phyloP scores from a whole-genome alignment of 2,329 filamentous ascomycete species.

The Verticillium longisporum region DNA sequence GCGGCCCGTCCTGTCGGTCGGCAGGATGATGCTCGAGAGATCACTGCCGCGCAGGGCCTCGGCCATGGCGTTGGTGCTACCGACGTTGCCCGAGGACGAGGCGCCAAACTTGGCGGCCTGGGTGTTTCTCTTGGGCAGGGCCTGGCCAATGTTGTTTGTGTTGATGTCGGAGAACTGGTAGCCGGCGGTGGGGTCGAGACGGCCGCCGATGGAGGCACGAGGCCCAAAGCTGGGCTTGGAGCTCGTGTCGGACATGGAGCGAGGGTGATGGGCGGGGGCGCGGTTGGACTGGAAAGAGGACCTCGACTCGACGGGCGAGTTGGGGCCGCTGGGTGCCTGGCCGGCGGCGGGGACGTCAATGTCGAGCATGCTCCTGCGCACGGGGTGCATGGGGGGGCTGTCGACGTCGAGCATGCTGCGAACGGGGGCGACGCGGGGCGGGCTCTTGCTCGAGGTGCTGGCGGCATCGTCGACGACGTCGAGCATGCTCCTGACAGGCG shows the following conservation, averaged over 20 bases:
- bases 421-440: slow-evolving; percentile 39
- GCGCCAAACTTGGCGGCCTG: slow-evolving; percentile 33
- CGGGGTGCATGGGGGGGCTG: slow-evolving; percentile 31
- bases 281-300: slow-evolving; percentile 22
- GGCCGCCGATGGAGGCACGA: slow-evolving; percentile 14
- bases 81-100: slow-evolving; percentile 9
- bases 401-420: slow-evolving; percentile 61
- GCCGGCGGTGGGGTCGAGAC: slow-evolving; percentile 29
- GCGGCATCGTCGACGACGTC: slow-evolving; percentile 43
- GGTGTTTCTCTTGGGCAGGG: slow-evolving; percentile 44
- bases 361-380: slow-evolving; percentile 47
- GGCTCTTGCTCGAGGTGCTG: slow-evolving; percentile 13
- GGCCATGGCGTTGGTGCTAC: slow-evolving; percentile 30
- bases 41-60: slow-evolving; percentile 49
- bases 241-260: slow-evolving; percentile 50
- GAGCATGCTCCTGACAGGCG: slow-evolving; percentile 63
- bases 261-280: slow-evolving; percentile 26
- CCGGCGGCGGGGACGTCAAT: slow-evolving; percentile 28
- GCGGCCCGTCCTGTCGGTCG: slow-evolving; percentile 33
- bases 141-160: slow-evolving; percentile 41
- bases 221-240: slow-evolving; percentile 41
- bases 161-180: slow-evolving; percentile 58
- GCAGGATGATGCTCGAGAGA: slow-evolving; percentile 40
- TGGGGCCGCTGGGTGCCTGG: slow-evolving; percentile 34
- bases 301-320: slow-evolving; percentile 35